Evolutionary conservation across 2,329 filamentous ascomycete species (phyloP).

Genomic region (Aspergillus sp.): DNA sequence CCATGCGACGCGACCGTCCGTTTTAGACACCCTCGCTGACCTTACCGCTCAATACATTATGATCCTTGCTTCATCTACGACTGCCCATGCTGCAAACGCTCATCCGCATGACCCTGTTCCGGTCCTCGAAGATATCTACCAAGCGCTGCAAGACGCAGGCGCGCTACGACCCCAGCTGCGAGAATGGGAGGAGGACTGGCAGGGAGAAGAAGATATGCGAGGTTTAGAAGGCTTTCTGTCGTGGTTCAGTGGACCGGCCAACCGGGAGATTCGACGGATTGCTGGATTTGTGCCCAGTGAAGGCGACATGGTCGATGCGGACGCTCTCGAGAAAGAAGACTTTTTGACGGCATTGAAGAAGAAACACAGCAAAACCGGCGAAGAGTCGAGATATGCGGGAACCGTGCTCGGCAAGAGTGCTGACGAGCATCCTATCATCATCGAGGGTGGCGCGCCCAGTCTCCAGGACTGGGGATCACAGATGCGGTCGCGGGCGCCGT

Average conservation of each 20-base stretch:
- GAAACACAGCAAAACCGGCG: slow-evolving; percentile 86
- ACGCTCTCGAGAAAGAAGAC: slow-evolving; percentile 64
- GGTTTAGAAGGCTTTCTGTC: slow-evolving; percentile 76
- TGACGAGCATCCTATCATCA: slow-evolving; percentile 70
- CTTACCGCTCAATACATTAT: slow-evolving; percentile 79
- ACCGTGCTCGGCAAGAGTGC: slow-evolving; percentile 76
- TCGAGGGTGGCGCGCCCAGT: slow-evolving; percentile 75
- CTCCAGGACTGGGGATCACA: slow-evolving; percentile 65
- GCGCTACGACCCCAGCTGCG: slow-evolving; percentile 69
- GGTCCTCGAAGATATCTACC: slow-evolving; percentile 74
- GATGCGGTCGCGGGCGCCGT: slow-evolving; percentile 34
- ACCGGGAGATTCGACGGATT: slow-evolving; percentile 78
- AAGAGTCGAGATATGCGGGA: slow-evolving; percentile 81
- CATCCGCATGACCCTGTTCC: slow-evolving; percentile 64
- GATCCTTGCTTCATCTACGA: slow-evolving; percentile 71
- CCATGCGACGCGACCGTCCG: slow-evolving; percentile 76
- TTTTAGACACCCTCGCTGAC: slow-evolving; percentile 85
- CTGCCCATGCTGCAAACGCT: slow-evolving; percentile 69
- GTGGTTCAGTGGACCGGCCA: slow-evolving; percentile 75
- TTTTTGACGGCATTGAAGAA: slow-evolving; percentile 80
- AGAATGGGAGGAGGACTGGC: slow-evolving; percentile 68
- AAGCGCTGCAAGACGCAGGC: slow-evolving; percentile 81
- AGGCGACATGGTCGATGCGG: slow-evolving; percentile 52
- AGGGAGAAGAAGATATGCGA: slow-evolving; percentile 72
- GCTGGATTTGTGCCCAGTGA: slow-evolving; percentile 68